These are phyloP conservation scores for Neurospora sp. DNA, from an alignment of 495 filamentous ascomycete species.

Conservation along the genomic window DNA sequence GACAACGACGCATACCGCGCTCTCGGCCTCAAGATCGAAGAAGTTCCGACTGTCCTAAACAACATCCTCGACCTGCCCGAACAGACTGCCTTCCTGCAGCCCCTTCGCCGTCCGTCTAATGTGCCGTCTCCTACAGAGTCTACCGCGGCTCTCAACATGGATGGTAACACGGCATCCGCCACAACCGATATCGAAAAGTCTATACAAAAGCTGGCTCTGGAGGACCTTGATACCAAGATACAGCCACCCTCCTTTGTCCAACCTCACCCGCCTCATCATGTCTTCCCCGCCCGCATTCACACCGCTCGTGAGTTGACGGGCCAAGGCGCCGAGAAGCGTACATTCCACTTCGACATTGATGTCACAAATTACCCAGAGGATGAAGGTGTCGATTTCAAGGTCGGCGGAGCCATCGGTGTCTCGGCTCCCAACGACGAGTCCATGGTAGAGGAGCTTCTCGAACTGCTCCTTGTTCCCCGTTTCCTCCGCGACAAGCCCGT, in stretches of 20 bases:
- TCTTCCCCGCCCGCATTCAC: conserved; percentile 76
- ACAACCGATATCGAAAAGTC: conserved; percentile 11
- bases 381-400: conserved; percentile 83
- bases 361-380: conserved; percentile 91
- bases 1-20: conserved; percentile 77
- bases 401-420: conserved; percentile 90
- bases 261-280: conserved; percentile 87
- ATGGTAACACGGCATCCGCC: neutral
- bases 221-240: conserved; percentile 35
- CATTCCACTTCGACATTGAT: conserved; percentile 94
- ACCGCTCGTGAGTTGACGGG: conserved; percentile 78
- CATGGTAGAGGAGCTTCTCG: conserved; percentile 73
- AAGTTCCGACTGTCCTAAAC: conserved; percentile 62
- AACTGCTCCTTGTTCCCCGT: conserved; percentile 65
- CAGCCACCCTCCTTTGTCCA: conserved; percentile 85
- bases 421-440: conserved; percentile 73
- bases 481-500: conserved; percentile 74
- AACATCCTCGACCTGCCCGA: conserved; percentile 59
- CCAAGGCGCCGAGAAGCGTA: conserved; percentile 89
- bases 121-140: conserved; percentile 31
- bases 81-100: conserved; percentile 58
- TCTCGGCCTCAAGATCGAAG: conserved; percentile 63
- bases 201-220: conserved; percentile 23
- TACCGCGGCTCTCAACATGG: conserved; percentile 18
- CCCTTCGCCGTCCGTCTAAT: conserved; percentile 26